Evolutionary conservation across 768 basidiomycete species (phyloP).

Genomic region (Podaxis carcinomalis): DNA sequence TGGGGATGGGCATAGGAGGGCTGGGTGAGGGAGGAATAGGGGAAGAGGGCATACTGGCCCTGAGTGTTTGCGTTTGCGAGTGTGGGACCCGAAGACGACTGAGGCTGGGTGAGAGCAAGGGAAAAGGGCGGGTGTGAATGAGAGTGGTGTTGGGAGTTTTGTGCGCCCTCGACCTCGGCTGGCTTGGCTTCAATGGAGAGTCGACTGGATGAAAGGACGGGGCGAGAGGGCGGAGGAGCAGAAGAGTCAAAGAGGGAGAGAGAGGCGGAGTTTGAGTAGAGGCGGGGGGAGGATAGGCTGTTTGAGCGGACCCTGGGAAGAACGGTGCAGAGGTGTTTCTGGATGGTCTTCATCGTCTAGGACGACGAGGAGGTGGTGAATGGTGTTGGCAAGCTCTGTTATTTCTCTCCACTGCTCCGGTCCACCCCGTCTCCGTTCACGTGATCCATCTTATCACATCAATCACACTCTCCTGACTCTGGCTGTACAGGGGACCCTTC

Average conservation of each 20-base stretch:
- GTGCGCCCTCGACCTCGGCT: conserved; percentile 13
- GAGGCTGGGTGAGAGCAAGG: conserved; percentile 15
- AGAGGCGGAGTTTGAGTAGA: conserved; percentile 33
- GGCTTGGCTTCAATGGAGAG: conserved; percentile 17
- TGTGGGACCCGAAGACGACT: conserved; percentile 6
- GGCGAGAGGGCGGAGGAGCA: conserved; percentile 16
- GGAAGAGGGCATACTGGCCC: conserved; percentile 27
- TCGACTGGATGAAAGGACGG: conserved; percentile 14
- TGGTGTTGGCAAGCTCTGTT: not conserved
- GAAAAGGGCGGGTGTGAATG: conserved; percentile 14
- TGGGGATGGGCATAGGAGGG: conserved; percentile 25
- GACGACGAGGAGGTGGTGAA: not conserved
- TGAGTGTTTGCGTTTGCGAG: conserved; percentile 4
- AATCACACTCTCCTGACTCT: not conserved
- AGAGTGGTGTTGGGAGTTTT: conserved; percentile 12
- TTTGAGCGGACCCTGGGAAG: conserved; percentile 42
- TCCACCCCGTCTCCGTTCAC: not conserved
- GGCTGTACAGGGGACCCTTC: too few species aligned
- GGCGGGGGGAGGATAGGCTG: conserved; percentile 33
- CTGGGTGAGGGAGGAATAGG: conserved; percentile 24
- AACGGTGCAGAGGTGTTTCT: conserved; percentile 47
- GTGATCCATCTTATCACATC: not conserved
- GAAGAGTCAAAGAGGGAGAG: conserved; percentile 23
- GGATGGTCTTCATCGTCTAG: conserved; percentile 40
- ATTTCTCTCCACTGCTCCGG: not conserved